Conservation (phyloP, 2,329 filamentous ascomycete species). For the Neofusicoccum ribis region DNA sequence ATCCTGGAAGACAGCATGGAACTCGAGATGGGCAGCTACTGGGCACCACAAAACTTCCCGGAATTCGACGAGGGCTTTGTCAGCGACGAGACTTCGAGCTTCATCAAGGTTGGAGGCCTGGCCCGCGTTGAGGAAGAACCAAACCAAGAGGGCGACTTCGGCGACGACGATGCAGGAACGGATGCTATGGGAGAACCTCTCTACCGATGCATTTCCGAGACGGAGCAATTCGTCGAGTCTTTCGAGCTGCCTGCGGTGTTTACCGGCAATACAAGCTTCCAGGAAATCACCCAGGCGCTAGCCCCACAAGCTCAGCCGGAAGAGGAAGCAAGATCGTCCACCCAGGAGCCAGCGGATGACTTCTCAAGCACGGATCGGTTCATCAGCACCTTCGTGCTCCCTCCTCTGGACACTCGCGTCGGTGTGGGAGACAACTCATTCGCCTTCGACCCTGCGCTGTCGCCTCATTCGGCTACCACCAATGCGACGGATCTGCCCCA, state of each 20-base stretch:
- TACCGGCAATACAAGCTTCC: neutral
- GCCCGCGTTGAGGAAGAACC: neutral
- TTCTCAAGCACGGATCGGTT: neutral
- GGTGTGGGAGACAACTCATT: neutral
- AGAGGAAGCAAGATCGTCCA: neutral
- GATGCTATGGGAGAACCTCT: neutral
- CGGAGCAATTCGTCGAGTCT: neutral
- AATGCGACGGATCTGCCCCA: conserved; percentile 2
- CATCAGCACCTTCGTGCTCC: neutral
- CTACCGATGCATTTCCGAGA: neutral
- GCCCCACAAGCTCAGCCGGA: neutral
- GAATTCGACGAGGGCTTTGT: neutral
- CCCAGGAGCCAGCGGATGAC: neutral
- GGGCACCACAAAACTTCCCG: neutral
- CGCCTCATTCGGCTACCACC: neutral
- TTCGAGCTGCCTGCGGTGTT: neutral
- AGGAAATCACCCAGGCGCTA: neutral
- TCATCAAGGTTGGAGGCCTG: neutral
- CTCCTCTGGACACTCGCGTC: neutral
- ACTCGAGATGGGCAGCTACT: neutral
- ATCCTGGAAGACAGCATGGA: neutral
- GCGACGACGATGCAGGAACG: neutral
- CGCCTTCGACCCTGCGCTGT: neutral
- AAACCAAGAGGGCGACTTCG: neutral
- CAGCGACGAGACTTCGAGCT: neutral